phyloP scores from a whole-genome alignment of 1,284 basidiomycete species.

The Vanrija sp. region DNA sequence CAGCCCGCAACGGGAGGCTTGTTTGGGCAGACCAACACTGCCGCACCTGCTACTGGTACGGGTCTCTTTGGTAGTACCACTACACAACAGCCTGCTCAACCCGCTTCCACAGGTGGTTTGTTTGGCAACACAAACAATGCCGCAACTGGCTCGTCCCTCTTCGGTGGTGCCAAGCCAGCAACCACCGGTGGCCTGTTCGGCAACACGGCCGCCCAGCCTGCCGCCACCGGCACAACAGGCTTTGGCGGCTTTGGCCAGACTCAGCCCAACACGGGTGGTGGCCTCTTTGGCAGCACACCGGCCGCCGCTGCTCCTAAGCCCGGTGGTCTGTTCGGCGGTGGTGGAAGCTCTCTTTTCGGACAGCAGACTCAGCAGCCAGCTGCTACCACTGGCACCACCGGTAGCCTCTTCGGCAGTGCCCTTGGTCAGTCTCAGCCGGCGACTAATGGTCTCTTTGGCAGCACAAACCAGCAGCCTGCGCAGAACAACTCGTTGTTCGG shows the following conservation, averaged over 20 bases:
- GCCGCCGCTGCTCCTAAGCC: constrained; percentile 13
- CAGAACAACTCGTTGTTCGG: constrained; percentile 5
- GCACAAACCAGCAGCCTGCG: constrained; percentile 6
- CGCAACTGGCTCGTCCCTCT: constrained; percentile 52
- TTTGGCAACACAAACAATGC: constrained; percentile 47
- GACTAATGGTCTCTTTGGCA: constrained; percentile 23
- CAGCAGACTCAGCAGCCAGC: constrained; percentile 14
- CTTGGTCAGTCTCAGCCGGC: constrained; percentile 30
- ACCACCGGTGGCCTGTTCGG: constrained; percentile 50
- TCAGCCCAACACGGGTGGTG: constrained; percentile 8
- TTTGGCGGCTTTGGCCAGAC: constrained; percentile 34
- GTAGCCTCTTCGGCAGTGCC: constrained; percentile 52
- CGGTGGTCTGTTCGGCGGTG: constrained; percentile 34
- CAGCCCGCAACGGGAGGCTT: constrained; percentile 30
- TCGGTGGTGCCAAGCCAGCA: constrained; percentile 48
- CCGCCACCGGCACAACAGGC: constrained; percentile 18
- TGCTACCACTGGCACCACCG: constrained; percentile 19
- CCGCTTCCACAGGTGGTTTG: constrained; percentile 38
- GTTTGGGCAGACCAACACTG: constrained; percentile 44
- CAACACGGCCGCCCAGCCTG: constrained; percentile 19
- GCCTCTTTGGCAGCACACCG: constrained; percentile 24
- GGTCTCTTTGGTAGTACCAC: constrained; percentile 54
- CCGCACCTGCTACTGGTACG: constrained; percentile 29
- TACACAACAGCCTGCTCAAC: constrained; percentile 21
- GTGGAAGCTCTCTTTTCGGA: not conserved